Evolutionary conservation across 768 basidiomycete genomes (phyloP), one percentile per base, ranked within the genome.

Genomic region (Mycena vitilis): DNA sequence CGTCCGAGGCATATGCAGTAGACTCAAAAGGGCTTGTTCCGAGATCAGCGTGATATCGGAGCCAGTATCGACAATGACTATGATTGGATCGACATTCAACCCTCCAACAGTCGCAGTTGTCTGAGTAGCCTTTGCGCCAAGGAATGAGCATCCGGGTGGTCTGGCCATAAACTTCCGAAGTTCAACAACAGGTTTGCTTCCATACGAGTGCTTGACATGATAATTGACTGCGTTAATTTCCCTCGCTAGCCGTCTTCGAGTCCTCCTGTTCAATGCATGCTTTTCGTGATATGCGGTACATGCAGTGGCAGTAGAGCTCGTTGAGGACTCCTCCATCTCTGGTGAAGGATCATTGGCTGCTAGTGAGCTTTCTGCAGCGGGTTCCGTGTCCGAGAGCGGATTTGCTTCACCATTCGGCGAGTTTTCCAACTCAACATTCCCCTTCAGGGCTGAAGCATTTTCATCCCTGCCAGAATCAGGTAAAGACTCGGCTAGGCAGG

Each of bases 1-100:
- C 2, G 34, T 38, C 13, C 52, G 52, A 8, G 51, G 49, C 0
- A 42, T 23, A n/a, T 42, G 10, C 0, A 62, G 40, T 11, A 12
- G 18, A 1, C 34, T 30, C 1, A 62, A 15, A 30, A 30, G 30
- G 2, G 51, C 40, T 11, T 52, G 44, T 11, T 20, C 23, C 0
- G 60, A 62, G 11, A 62, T 81, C 8, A 80, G 63, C 1, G 81
- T 80, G 18, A 81, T 82, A 60, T 81, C 78, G 0, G 81, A 76
- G 11, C 60, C 60, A 2, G 60, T 11, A 7, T 62, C 60, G 4
- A 42, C 40, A 6, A 62, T 62, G 10, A 62, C 40, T 23, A 11
- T 40, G 10, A 61, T 30, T 0, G 49, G 49, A 23, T 62, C 60
- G 18, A 18, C 18, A 15, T 52, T 25, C 4, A 62, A 12, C 0